A percentile compares a stretch with the other conserved stretches of the same genome.
phyloP scores from a whole-genome alignment of 148 eudicot species.

The Persicaria maculosa region DNA sequence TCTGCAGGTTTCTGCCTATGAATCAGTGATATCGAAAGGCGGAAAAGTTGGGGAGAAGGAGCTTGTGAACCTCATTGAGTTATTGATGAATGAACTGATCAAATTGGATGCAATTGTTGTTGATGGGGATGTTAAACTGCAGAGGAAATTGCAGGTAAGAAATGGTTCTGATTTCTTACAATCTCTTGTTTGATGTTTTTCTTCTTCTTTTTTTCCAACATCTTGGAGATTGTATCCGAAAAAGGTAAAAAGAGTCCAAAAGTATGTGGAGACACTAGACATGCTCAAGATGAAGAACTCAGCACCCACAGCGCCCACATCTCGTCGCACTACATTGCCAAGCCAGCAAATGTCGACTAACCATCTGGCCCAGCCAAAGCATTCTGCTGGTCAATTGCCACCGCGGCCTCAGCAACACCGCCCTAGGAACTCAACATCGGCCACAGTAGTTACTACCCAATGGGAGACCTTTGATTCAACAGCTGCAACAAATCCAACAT shows the following conservation, averaged over 20 bases:
- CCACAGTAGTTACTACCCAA: constrained; percentile 77
- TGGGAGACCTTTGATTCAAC: constrained; percentile 88
- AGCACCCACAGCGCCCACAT: constrained; percentile 22
- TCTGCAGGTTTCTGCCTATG: constrained; percentile 64
- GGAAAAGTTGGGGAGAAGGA: constrained; percentile 67
- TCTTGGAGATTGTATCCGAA: neutral
- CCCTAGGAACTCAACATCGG: constrained; percentile 41
- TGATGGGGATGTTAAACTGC: constrained; percentile 78
- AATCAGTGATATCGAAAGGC: constrained; percentile 58
- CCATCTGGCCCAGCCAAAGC: constrained; percentile 32
- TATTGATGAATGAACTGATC: constrained; percentile 73
- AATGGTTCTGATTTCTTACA: neutral
- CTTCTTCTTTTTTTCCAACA: too few species aligned
- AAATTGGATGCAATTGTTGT: constrained; percentile 61
- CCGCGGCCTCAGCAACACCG: constrained; percentile 17
- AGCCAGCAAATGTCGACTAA: constrained; percentile 24
- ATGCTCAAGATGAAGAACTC: constrained; percentile 59
- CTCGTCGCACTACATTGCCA: constrained; percentile 18
- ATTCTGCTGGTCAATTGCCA: constrained; percentile 39
- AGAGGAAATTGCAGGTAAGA: constrained; percentile 88
- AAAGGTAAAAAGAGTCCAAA: constrained; percentile 84
- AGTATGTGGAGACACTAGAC: constrained; percentile 83
- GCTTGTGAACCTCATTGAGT: constrained; percentile 44
- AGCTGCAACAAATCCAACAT: neutral
- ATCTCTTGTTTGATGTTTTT: neutral